Evolutionary conservation across 2,329 filamentous ascomycete species (phyloP).

Genomic region (Cryoendolithus antarcticus): DNA sequence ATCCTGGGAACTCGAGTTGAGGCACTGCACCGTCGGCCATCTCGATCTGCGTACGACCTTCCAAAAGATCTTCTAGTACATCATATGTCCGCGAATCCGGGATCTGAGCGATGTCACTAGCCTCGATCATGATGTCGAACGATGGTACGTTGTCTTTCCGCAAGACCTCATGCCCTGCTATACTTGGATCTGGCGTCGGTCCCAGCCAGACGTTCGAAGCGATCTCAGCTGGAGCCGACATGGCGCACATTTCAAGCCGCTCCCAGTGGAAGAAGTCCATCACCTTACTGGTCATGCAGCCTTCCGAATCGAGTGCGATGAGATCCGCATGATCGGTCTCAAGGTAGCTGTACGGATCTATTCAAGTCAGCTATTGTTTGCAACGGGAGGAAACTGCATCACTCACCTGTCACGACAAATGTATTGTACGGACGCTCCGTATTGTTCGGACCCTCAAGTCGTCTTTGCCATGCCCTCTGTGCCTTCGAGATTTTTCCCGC

Average conservation of each 20-base stretch:
- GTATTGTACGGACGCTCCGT: slow-evolving; percentile 60
- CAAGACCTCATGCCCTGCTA: slow-evolving; percentile 5
- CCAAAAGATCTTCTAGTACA: slow-evolving; percentile 45
- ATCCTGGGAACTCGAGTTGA: slow-evolving; percentile 75
- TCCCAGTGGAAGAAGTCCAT: slow-evolving; percentile 87
- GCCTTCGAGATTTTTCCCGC: slow-evolving; percentile 57
- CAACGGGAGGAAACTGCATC: neutral
- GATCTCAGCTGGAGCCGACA: slow-evolving; percentile 84
- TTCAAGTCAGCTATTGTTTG: slow-evolving; percentile 4
- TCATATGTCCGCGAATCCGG: slow-evolving; percentile 56
- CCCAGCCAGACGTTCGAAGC: slow-evolving; percentile 83
- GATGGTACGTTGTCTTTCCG: slow-evolving; percentile 38
- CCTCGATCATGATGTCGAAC: slow-evolving; percentile 71
- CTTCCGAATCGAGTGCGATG: slow-evolving; percentile 61
- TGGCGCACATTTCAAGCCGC: slow-evolving; percentile 79
- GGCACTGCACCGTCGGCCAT: slow-evolving; percentile 37
- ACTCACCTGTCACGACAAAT: slow-evolving; percentile 56
- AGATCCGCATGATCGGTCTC: slow-evolving; percentile 58
- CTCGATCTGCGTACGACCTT: slow-evolving; percentile 7
- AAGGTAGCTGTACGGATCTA: slow-evolving; percentile 55
- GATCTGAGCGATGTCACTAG: slow-evolving; percentile 70
- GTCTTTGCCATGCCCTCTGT: slow-evolving; percentile 61
- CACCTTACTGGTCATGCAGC: slow-evolving; percentile 60
- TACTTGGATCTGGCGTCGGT: slow-evolving; percentile 58
- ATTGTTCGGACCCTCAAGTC: slow-evolving; percentile 38